phyloP scores from a whole-genome alignment of 345 rosid genomes.

The Citrus maxima region DNA sequence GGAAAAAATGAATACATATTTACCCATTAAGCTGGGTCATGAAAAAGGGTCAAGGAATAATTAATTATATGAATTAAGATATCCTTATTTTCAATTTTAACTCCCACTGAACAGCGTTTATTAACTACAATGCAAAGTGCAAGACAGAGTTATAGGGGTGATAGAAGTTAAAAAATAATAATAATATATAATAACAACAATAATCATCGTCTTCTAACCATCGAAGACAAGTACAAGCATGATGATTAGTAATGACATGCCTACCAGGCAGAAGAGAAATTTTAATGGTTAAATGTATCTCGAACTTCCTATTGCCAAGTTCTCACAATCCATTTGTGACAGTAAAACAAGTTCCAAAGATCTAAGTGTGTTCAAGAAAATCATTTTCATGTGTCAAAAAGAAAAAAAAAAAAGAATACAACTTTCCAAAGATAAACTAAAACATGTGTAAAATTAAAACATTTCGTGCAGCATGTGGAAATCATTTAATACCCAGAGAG shows the following conservation, averaged over 20 bases:
- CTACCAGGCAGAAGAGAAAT: background rate
- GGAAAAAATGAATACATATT: background rate
- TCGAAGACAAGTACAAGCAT: background rate
- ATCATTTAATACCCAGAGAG: conserved; percentile 55
- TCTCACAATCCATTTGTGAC: background rate
- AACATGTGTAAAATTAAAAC: background rate
- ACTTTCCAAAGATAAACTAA: background rate
- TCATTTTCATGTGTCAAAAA: background rate
- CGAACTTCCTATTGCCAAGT: background rate
- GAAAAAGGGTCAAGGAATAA: background rate
- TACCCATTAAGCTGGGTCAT: background rate
- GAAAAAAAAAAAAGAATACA: background rate
- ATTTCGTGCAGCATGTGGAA: background rate
- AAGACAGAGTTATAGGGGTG: background rate
- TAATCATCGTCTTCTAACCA: background rate
- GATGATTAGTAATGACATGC: background rate
- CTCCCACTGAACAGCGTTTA: background rate
- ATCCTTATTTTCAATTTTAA: background rate
- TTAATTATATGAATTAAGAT: background rate
- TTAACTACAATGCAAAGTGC: background rate
- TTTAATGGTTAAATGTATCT: background rate
- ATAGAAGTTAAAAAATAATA: background rate
- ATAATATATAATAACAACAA: too few relatives aligned
- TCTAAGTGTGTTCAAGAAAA: background rate
- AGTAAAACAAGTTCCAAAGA: background rate